phyloP scores from a whole-genome alignment of 352 stramenopile species.

The Globisporangium viniferum region DNA sequence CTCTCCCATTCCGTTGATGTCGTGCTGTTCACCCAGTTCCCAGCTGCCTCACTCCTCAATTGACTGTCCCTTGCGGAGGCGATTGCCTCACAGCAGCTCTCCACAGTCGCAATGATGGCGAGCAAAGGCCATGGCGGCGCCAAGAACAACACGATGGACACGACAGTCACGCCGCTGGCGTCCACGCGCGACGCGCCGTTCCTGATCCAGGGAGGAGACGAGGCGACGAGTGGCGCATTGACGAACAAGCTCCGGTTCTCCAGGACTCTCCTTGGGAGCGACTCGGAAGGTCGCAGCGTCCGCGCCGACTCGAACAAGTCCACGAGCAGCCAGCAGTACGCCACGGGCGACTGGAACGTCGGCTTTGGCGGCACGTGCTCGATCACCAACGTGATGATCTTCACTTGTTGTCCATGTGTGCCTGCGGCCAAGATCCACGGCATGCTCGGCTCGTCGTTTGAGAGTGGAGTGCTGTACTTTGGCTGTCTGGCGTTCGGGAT shows the following conservation, averaged over 20 bases:
- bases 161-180: constrained; percentile 2
- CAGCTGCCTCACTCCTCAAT: neutral
- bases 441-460: constrained; percentile 30
- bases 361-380: constrained; percentile 5
- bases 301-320: constrained; percentile 15
- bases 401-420: constrained; percentile 42
- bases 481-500: constrained; percentile 33
- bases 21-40: neutral
- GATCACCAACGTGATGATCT: neutral
- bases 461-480: constrained; percentile 42
- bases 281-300: neutral
- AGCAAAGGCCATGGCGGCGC: neutral
- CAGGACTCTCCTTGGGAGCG: constrained; percentile 11
- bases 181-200: constrained; percentile 13
- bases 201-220: constrained; percentile 10
- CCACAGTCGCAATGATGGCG: neutral
- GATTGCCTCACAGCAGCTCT: neutral
- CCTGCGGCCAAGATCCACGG: constrained; percentile 38
- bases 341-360: neutral
- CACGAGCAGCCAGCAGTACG: neutral
- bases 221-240: neutral
- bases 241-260: constrained; percentile 6
- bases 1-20: neutral
- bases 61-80: neutral
- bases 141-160: neutral